Conservation (phyloP, 2,329 filamentous ascomycete species). For the Colletotrichum theobromicola region DNA sequence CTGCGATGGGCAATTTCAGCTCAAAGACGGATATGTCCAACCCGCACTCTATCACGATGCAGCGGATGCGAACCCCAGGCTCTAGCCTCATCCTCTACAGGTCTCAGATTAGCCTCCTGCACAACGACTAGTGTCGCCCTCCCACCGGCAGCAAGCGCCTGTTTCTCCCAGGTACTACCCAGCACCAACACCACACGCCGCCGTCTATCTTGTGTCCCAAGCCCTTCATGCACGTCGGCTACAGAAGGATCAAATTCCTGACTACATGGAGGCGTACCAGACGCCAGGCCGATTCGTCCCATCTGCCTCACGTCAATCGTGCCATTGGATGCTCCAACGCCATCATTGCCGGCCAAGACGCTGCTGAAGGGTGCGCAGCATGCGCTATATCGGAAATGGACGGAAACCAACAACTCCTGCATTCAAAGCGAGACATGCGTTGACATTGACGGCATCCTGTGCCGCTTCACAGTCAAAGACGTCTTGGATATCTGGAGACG, state of each 20-base stretch:
- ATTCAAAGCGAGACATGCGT: not conserved
- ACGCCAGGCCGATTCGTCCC: not conserved
- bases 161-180: not conserved
- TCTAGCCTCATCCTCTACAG: constrained; percentile 8
- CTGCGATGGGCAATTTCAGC: constrained; percentile 15
- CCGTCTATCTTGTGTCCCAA: not conserved
- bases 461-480: not conserved
- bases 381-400: not conserved
- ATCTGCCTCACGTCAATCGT: not conserved
- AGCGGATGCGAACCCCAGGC: not conserved
- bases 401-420: not conserved
- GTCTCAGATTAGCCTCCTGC: constrained; percentile 10
- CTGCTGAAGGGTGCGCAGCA: not conserved
- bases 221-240: constrained; percentile 10
- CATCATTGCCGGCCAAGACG: not conserved
- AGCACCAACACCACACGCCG: not conserved
- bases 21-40: not conserved
- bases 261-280: not conserved
- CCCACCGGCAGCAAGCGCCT: not conserved
- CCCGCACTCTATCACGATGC: not conserved
- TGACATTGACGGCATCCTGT: not conserved
- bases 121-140: not conserved
- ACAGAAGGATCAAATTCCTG: not conserved
- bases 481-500: not conserved
- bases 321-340: not conserved